Percentiles rank a stretch among this genome's conserved stretches.
phyloP scores from a whole-genome alignment of 2,329 filamentous ascomycete genomes.

The Alternaria metachromatica region DNA sequence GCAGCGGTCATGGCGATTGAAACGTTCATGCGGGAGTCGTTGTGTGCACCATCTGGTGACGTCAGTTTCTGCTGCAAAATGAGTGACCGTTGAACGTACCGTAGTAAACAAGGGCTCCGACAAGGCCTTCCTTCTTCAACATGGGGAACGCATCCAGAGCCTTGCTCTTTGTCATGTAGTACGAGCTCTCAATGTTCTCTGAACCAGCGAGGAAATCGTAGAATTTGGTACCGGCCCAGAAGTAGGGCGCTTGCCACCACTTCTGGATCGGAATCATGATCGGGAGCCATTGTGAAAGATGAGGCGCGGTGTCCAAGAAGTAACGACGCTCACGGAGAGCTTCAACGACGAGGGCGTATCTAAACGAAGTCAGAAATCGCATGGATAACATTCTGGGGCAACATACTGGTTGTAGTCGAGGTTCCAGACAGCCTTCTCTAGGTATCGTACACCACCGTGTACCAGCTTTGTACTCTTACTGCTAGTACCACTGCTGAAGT shows the following conservation, averaged over 20 bases:
- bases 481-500: conserved; percentile 82
- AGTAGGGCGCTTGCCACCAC: conserved; percentile 85
- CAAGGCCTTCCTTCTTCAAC: conserved; percentile 78
- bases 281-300: conserved; percentile 80
- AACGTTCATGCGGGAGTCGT: conserved; percentile 92
- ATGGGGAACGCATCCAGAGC: conserved; percentile 88
- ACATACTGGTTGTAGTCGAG: conserved; percentile 78
- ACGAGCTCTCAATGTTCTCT: conserved; percentile 87
- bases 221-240: conserved; percentile 78
- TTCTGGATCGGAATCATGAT: conserved; percentile 83
- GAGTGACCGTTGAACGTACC: conserved; percentile 52
- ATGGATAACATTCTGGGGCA: not conserved
- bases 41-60: conserved; percentile 77
- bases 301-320: conserved; percentile 81
- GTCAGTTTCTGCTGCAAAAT: conserved; percentile 28
- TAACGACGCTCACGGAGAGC: conserved; percentile 82
- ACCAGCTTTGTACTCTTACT: conserved; percentile 89
- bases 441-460: conserved; percentile 82
- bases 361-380: conserved; percentile 17
- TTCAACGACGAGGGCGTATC: conserved; percentile 76
- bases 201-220: conserved; percentile 86
- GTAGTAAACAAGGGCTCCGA: conserved; percentile 88
- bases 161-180: conserved; percentile 86
- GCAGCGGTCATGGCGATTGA: conserved; percentile 87
- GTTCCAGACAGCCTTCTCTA: conserved; percentile 87